Evolutionary conservation across 2,329 filamentous ascomycete species (phyloP), one percentile per base, ranked within the genome.

Genomic region (Epichloe glyceriae): DNA sequence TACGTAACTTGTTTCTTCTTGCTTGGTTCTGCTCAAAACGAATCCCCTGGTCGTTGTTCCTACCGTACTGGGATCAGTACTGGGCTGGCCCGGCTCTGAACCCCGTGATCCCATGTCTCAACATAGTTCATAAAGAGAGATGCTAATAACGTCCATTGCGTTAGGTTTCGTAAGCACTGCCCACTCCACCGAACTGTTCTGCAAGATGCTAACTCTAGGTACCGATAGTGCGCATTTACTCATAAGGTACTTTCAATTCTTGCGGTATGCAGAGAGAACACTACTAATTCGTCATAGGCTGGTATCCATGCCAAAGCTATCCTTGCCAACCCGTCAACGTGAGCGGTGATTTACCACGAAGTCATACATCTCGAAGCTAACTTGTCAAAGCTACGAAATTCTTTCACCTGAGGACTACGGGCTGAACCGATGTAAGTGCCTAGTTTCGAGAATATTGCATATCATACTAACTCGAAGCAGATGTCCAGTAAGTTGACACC

Each of bases 391-490:
- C 42, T 94, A 94, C 70, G 87, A 93, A 70, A 94, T 94, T 63
- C 85, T 95, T 68, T 85, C 91, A 68, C 90, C 90, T 2, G 79
- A 79, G 52, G 86, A 94, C 20, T 56, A 53, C 47, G 57, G 56
- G 14, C 38, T 56, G 41, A 45, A 30, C 40, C 52, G 54, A 49
- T 48, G 37, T 48, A 48, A 48, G 46, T 48, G 15, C 8, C 7
- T 42, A 6, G 1, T 17, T 10, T 2, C 14, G 4, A 34, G 37
- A 41, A 4, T 15, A 19, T 6, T 35, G 7, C 15, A 41, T 3
- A 35, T 48, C 5, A n/a, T 48, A 41, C 46, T 48, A 42, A 48
- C 38, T 42, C 34, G n/a, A n/a, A 30, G 8, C 17, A 48, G 46
- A 48, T 12, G 46, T 48, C 30, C 46, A 48, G 46, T 48, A 48